Base-by-base conservation (phyloP, 305 asterid genomes). In the Fraxinus sp. region DNA sequence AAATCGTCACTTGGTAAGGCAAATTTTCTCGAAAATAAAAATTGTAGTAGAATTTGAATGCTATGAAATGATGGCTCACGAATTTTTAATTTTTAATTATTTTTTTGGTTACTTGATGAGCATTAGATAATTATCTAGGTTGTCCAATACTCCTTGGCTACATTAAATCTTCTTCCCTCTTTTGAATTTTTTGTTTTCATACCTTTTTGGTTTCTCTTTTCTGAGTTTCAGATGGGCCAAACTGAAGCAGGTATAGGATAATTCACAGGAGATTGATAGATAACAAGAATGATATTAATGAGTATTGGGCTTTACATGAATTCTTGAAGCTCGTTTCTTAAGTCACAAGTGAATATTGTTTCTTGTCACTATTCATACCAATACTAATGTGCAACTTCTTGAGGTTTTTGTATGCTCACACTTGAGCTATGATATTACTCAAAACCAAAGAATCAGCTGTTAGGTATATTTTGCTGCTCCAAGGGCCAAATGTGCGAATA, bases 81-180 rank as follows among this genome's bases (percentile, higher is more conserved):
- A 57, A 4, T 11, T 39, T 44, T 11, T 28, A 28, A 28, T 2
- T 44, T 37, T 24, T 33, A 24, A 24, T 5, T 36, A 4, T 2
- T 3, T 36, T 30, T 1, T 16, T 22, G 18, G 52, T 68, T n/a
- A n/a, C 30, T 76, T 36, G 35, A 84, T 68, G 8, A 68, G 37
- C 74, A 68, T 2, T 68, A 28, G 8, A 68, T 28, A 71, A 76
- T n/a, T 33, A 32, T 32, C 73, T 66, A 33, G 28, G 36, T 32
- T 52, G 24, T 75, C 66, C 55, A 32, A 76, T 57, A 76, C 55
- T 62, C 71, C 76, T 76, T 18, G 46, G 71, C 78, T 64, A 9
- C 18, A 5, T 62, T 62, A 18, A 62, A 62, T 8, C 66, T 52
- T 70, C 52, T 72, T 72, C 44, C 35, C 59, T 52, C 75, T 78